Conservation (phyloP, 2,329 filamentous ascomycete species). For the Lecanicillium sp. region DNA sequence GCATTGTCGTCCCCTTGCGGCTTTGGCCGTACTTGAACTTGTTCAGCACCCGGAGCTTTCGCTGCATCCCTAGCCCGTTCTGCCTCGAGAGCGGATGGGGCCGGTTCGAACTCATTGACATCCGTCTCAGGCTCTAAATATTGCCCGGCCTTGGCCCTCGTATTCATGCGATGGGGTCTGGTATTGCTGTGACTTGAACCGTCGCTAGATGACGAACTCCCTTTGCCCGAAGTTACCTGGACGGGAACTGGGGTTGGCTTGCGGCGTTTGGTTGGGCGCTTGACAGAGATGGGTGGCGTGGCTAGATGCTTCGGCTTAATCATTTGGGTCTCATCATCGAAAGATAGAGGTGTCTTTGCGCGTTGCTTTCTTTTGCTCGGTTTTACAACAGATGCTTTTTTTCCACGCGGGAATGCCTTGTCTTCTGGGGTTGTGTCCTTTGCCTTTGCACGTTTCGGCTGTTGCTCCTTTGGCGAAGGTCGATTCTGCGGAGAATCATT, state of each 20-base stretch:
- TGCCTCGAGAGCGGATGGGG: too few relatives aligned
- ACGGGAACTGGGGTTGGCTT: background rate
- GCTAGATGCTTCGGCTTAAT: conserved; percentile 16
- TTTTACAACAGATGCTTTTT: background rate
- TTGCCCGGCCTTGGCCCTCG: too few relatives aligned
- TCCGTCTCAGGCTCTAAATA: too few relatives aligned
- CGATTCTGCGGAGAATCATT: background rate
- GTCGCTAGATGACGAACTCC: background rate
- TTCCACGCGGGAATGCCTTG: background rate
- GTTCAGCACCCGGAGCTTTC: too few relatives aligned
- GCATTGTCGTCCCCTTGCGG: too few relatives aligned
- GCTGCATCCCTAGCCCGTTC: too few relatives aligned
- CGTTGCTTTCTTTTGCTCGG: conserved; percentile 26
- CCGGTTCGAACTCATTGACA: too few relatives aligned
- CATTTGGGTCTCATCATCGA: conserved; percentile 26
- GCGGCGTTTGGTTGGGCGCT: background rate
- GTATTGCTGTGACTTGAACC: too few relatives aligned
- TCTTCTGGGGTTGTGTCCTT: background rate
- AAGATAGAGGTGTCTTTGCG: conserved; percentile 28
- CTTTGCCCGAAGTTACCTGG: too few relatives aligned
- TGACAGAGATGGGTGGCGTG: conserved; percentile 1
- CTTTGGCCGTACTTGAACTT: too few relatives aligned
- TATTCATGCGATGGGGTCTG: too few relatives aligned
- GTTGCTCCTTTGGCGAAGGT: background rate
- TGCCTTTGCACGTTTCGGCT: background rate